Evolutionary conservation across 2,329 filamentous ascomycete genomes (phyloP), one percentile per base, ranked within the genome.

Genomic region (Trichocomaceae sp.): DNA sequence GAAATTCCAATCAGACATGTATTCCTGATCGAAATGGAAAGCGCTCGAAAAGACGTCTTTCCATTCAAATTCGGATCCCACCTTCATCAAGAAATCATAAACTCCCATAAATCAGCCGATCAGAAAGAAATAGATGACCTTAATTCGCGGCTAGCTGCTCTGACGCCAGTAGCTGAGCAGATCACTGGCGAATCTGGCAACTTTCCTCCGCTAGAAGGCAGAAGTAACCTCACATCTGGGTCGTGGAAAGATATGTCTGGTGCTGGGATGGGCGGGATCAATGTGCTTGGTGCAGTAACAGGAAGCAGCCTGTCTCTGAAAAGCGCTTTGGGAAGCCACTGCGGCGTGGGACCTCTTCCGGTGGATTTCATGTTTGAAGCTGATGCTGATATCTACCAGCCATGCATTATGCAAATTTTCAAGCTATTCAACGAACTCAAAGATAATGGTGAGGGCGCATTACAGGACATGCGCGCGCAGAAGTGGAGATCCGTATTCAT

Each of bases 261-360:
- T n/a, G 54, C 60, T 23, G 64, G 58, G 29, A 66, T 68, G 64
- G 66, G 66, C 5, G 64, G 66, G 1, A 61, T 68, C 50, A 68
- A 66, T 42, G 55, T 68, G 4, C 54, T 63, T n/a, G 66, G 66
- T 12, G 54, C 66, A 5, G 23, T 66, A 0, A 67, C 66, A 13
- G 66, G 63, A 22, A 67, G 65, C 54, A 67, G 55, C 49, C 56
- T 69, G 19, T 69, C 66, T 2, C 64, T 68, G 57, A 69, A 69
- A 50, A 69, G 66, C 20, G 62, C 64, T 7, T 31, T 69, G 2
- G 59, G 64, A 39, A 67, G 66, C 41, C 63, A 69, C 52, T 69
- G 66, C 50, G 66, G 66, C 26, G 63, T 64, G 1, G 60, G 60
- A 2, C 65, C 66, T 12, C 54, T 69, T 12, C 62, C 66, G 2